These are phyloP conservation scores for Zangia roseola DNA, from an alignment of 768 basidiomycete genomes.

Conservation along the genomic window DNA sequence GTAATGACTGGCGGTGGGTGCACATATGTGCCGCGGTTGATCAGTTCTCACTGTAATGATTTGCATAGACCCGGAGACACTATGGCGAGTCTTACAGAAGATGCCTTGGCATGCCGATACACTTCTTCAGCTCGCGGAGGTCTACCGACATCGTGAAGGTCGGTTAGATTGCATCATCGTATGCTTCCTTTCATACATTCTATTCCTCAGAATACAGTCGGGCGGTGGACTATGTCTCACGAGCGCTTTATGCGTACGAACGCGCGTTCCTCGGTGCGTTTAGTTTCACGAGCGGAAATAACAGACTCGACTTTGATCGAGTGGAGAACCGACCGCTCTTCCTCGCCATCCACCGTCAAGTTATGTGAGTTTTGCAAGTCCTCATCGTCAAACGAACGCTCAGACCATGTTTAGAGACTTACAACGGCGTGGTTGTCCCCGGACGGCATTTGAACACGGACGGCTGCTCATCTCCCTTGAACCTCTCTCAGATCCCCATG, in stretches of 20 bases:
- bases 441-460: constrained; percentile 90
- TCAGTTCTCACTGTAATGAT: not conserved
- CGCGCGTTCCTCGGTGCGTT: constrained; percentile 85
- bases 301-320: constrained; percentile 83
- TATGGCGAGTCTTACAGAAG: constrained; percentile 72
- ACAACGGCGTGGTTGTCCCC: constrained; percentile 83
- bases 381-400: not conserved
- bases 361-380: constrained; percentile 53
- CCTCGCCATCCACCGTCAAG: constrained; percentile 80
- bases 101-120: constrained; percentile 95
- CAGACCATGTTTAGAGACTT: constrained; percentile 56
- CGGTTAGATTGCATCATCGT: constrained; percentile 2
- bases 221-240: constrained; percentile 85
- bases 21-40: not conserved
- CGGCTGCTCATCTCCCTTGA: constrained; percentile 84
- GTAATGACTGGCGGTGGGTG: constrained; percentile 78
- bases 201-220: constrained; percentile 66
- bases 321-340: constrained; percentile 95
- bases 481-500: constrained; percentile 87
- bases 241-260: constrained; percentile 93
- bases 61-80: constrained; percentile 68
- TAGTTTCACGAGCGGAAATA: constrained; percentile 76
- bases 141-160: constrained; percentile 80
- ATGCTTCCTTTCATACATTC: not conserved
- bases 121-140: constrained; percentile 37